A percentile compares a stretch with the other conserved stretches of the same genome.
Conservation (phyloP, 208 protist species). For the Leptomonas pyrrhocoris region DNA sequence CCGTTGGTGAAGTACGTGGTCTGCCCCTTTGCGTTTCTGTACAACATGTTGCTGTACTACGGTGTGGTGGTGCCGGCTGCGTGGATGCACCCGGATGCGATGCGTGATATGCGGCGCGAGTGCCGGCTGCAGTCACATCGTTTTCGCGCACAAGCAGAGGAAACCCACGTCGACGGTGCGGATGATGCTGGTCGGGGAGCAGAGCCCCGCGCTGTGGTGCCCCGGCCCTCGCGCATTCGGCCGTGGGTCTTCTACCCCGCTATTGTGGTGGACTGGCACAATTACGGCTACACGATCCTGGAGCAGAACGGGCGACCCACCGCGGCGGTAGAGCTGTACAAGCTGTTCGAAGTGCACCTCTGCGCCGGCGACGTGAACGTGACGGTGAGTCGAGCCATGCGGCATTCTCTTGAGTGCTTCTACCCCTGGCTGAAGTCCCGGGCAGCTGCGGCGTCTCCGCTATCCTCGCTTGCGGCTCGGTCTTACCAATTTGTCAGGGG, state of each 20-base stretch:
- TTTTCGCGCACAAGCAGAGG: not conserved
- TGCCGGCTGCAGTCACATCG: slow-evolving; percentile 34
- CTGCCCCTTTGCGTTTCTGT: slow-evolving; percentile 56
- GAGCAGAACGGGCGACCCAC: slow-evolving; percentile 50
- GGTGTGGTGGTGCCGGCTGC: slow-evolving; percentile 69
- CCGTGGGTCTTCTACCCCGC: slow-evolving; percentile 53
- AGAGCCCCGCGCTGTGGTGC: not conserved
- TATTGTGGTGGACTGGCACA: slow-evolving; percentile 93
- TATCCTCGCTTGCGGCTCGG: too few species aligned
- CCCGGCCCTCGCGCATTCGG: not conserved
- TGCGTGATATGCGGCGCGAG: slow-evolving; percentile 59
- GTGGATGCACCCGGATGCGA: slow-evolving; percentile 60
- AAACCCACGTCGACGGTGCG: too few species aligned
- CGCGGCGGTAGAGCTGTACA: slow-evolving; percentile 64
- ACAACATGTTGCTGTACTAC: slow-evolving; percentile 76
- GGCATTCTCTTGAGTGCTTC: slow-evolving; percentile 28
- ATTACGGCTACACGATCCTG: slow-evolving; percentile 91
- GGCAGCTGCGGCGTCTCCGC: not conserved
- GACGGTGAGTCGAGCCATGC: slow-evolving; percentile 86
- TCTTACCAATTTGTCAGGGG: too few species aligned
- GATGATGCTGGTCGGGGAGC: too few species aligned
- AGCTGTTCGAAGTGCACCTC: slow-evolving; percentile 65
- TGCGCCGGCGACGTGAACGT: slow-evolving; percentile 75
- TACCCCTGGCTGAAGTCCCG: slow-evolving; percentile 21
- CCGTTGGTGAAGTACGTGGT: slow-evolving; percentile 73